A percentile compares a stretch with the other conserved stretches of the same genome.
Evolutionary conservation across 2,329 filamentous ascomycete genomes (phyloP).

Genomic region (Coleophoma crateriformis): DNA sequence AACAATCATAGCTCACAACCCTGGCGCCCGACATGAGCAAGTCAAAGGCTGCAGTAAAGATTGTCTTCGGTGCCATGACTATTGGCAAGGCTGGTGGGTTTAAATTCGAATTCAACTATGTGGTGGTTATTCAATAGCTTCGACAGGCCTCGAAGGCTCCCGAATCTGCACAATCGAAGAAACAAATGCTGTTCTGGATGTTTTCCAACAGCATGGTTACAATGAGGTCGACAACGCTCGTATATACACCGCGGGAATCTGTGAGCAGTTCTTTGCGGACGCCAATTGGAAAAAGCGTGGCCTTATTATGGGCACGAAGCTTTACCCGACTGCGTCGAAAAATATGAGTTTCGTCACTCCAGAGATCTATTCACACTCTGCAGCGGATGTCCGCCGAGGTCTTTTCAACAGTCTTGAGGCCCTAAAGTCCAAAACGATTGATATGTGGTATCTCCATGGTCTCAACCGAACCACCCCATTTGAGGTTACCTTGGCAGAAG

Average conservation of each 20-base stretch:
- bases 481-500: not conserved
- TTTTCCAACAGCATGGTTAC: conserved; percentile 59
- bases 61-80: conserved; percentile 27
- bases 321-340: not conserved
- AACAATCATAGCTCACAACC: not conserved
- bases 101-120: not conserved
- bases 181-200: conserved; percentile 54
- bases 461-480: not conserved
- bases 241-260: not conserved
- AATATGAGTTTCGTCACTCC: not conserved
- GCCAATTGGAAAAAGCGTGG: not conserved
- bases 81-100: conserved; percentile 13
- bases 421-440: not conserved
- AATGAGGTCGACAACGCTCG: conserved; percentile 62
- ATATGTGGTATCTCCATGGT: not conserved
- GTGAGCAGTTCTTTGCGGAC: not conserved
- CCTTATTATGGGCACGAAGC: not conserved
- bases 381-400: not conserved
- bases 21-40: not conserved
- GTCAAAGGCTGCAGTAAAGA: not conserved
- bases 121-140: not conserved
- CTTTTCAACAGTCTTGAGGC: not conserved
- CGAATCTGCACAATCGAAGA: conserved; percentile 33
- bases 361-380: not conserved
- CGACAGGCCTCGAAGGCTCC: conserved; percentile 10